phyloP scores from a whole-genome alignment of 2,329 filamentous ascomycete species.

The Diaporthe sp. region DNA sequence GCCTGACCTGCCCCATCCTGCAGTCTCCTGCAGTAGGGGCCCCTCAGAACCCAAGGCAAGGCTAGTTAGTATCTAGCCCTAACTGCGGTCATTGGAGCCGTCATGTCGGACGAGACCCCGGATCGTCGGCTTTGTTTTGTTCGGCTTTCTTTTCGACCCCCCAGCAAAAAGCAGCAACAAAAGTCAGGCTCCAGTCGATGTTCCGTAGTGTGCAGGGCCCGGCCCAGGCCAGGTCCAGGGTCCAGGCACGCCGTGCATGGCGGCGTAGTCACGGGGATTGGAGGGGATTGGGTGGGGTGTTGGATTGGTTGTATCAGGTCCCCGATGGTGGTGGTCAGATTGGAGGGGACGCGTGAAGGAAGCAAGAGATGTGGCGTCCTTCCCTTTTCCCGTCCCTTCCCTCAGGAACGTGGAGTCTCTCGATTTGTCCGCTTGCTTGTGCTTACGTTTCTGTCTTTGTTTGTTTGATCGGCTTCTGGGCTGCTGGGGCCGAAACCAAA shows the following conservation, averaged over 20 bases:
- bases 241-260: slow-evolving; percentile 16
- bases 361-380: background rate
- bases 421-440: background rate
- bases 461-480: slow-evolving; percentile 11
- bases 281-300: background rate
- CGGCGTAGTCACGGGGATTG: slow-evolving; percentile 1
- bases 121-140: background rate
- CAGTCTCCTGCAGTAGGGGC: slow-evolving; percentile 24
- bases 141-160: background rate
- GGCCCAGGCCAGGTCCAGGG: no score
- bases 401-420: slow-evolving; percentile 13
- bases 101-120: background rate
- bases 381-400: no score
- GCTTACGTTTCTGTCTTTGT: background rate
- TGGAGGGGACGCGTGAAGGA: background rate
- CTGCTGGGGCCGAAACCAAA: background rate
- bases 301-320: background rate
- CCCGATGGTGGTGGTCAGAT: slow-evolving; percentile 16
- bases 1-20: slow-evolving; percentile 10
- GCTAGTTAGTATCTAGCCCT: slow-evolving; percentile 3
- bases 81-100: background rate
- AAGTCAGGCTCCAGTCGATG: background rate
- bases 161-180: background rate
- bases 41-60: background rate
- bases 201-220: background rate